A percentile compares a stretch with the other conserved stretches of the same genome.
phyloP scores from a whole-genome alignment of 2,329 filamentous ascomycete genomes.

The Metarhizium anisopliae region DNA sequence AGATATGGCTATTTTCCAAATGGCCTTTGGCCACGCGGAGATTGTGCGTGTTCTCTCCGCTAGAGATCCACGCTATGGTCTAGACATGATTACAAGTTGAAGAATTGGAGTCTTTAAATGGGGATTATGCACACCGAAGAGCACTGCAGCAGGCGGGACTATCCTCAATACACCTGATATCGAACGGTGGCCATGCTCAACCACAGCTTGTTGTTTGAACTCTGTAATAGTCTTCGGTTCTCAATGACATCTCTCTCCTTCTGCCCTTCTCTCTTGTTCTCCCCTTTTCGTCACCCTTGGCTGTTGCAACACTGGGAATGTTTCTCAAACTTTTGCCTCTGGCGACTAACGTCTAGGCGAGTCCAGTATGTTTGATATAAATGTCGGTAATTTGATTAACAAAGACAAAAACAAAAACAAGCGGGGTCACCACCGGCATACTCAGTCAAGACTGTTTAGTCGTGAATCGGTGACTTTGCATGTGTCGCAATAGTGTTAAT shows the following conservation, averaged over 20 bases:
- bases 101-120: not conserved
- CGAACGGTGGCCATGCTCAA: not conserved
- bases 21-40: slow-evolving; percentile 41
- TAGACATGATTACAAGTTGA: slow-evolving; percentile 41
- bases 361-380: too few species aligned
- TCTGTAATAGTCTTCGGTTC: not conserved
- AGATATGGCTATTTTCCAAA: slow-evolving; percentile 45
- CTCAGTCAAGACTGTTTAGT: too few species aligned
- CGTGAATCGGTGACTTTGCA: too few species aligned
- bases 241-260: not conserved
- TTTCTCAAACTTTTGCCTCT: too few species aligned
- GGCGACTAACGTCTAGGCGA: not conserved
- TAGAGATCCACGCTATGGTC: slow-evolving; percentile 45
- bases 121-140: not conserved
- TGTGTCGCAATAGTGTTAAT: too few species aligned
- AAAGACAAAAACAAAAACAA: too few species aligned
- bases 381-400: too few species aligned
- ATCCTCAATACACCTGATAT: not conserved
- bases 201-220: not conserved
- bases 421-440: too few species aligned
- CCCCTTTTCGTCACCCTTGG: too few species aligned
- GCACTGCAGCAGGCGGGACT: not conserved
- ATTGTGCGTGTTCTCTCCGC: slow-evolving; percentile 40
- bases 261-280: not conserved
- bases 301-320: not conserved